A percentile compares a stretch with the other conserved stretches of the same genome.
phyloP scores from a whole-genome alignment of 257 asterid genomes.

The Scutellaria baicalensis region DNA sequence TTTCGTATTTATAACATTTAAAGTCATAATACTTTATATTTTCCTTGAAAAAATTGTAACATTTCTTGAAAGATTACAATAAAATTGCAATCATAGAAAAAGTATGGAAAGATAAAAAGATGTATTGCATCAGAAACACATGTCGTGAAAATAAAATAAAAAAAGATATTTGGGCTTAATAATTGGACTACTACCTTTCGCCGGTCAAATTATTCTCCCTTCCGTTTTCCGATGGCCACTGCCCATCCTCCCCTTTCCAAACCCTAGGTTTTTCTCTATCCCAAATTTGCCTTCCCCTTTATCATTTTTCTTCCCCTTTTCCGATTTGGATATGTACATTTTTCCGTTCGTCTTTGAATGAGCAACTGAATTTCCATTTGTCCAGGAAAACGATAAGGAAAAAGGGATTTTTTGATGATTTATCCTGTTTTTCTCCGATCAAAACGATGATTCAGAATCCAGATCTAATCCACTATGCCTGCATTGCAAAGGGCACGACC shows the following conservation, averaged over 20 bases:
- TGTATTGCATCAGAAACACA: neutral
- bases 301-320: neutral
- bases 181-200: neutral
- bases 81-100: neutral
- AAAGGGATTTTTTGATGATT: neutral
- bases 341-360: neutral
- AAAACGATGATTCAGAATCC: slow-evolving; percentile 49
- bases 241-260: slow-evolving; percentile 19
- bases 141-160: neutral
- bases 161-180: neutral
- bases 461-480: slow-evolving; percentile 58
- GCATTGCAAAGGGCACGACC: slow-evolving; percentile 63
- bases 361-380: neutral
- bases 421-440: neutral
- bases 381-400: neutral
- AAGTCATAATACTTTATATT: too few species aligned
- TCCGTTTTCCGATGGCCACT: slow-evolving; percentile 32
- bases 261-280: slow-evolving; percentile 14
- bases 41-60: too few species aligned
- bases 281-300: neutral
- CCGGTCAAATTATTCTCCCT: slow-evolving; percentile 7
- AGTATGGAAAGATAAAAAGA: neutral
- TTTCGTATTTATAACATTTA: too few species aligned
- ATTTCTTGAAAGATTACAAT: too few species aligned
- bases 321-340: neutral